Evolutionary conservation across 176 grass and related monocot genomes (phyloP), one percentile per base, ranked within the genome.

Genomic region (Leersia perrieri): DNA sequence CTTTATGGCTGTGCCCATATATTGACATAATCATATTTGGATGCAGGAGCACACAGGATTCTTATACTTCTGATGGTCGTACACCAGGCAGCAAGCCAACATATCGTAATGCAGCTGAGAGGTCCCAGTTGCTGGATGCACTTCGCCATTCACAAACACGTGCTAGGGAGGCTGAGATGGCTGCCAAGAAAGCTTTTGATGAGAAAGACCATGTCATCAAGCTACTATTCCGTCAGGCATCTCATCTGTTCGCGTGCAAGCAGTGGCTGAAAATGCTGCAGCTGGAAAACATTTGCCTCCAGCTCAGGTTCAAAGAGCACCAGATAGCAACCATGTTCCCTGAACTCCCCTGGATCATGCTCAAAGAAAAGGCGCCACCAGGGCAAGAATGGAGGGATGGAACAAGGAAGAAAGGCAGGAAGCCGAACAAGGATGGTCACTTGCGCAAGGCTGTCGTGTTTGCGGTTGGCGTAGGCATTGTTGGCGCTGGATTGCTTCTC

Each of bases 241-340:
- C 96, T 0, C 90, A 99, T 40, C 90, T 99, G 5, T 95, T 95
- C 38, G 96, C 92, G 2, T 95, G 53, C 85, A 99, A 93, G 82
- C 96, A 99, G 18, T 99, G 92, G 96, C 41, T 99, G 34, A 90
- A 90, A 80, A 88, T 95, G 79, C 65, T 99, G 79, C 96, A 99
- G 18, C 64, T 93, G 60, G 96, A 99, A 70, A 99, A 90, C 63
- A 80, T 99, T 16, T 95, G 92, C 79, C 90, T 95, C 82, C 90
- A 95, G 84, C 89, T 95, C 23, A 91, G 78, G 88, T 55, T 88
- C 27, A 89, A 87, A 42, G 84, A 99, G 9, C 57, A 94, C 13
- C 95, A 88, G 30, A 73, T 92, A 51, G 74, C 92, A n/a, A 34
- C 83, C 8, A 85, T 94, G 70, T 82, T 94, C 73, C 92, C 87